These are phyloP conservation scores for Flueggea neowawraea DNA, from an alignment of 441 rosid species.

Conservation along the genomic window DNA sequence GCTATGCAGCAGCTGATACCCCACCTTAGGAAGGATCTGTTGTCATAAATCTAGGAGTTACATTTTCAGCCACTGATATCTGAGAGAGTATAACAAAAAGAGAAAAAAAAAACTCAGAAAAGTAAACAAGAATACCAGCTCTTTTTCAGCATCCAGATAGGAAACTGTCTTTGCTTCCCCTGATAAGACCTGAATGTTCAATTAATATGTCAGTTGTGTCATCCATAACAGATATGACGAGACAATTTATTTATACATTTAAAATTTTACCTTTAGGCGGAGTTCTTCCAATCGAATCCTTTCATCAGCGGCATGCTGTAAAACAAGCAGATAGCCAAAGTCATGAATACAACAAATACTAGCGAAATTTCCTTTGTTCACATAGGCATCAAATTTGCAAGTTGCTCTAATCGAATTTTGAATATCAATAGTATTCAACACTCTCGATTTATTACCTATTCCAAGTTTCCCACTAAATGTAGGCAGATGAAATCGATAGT, in stretches of 20 bases:
- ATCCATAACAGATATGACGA: not conserved
- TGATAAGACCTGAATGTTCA: slow-evolving; percentile 58
- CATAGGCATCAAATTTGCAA: not conserved
- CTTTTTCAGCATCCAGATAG: slow-evolving; percentile 74
- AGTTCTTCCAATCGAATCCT: slow-evolving; percentile 94
- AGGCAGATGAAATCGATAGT: too few species aligned
- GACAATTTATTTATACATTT: not conserved
- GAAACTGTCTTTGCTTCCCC: slow-evolving; percentile 71
- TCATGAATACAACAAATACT: slow-evolving; percentile 17
- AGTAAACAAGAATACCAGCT: slow-evolving; percentile 52
- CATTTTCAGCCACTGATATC: not conserved
- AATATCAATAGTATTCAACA: not conserved
- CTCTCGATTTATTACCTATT: too few species aligned
- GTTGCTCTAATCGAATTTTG: not conserved
- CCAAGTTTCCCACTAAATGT: too few species aligned
- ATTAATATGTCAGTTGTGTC: slow-evolving; percentile 7
- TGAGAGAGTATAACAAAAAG: slow-evolving; percentile 4
- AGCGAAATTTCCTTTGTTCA: not conserved
- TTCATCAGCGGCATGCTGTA: slow-evolving; percentile 99
- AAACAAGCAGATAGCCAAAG: slow-evolving; percentile 10
- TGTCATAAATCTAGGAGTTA: slow-evolving; percentile 15
- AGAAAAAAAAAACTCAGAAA: not conserved
- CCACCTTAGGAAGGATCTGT: slow-evolving; percentile 87
- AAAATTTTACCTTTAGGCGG: slow-evolving; percentile 60
- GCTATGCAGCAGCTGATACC: slow-evolving; percentile 70